Evolutionary conservation across 2,329 filamentous ascomycete species (phyloP).

Genomic region (Fusarium stilboides): DNA sequence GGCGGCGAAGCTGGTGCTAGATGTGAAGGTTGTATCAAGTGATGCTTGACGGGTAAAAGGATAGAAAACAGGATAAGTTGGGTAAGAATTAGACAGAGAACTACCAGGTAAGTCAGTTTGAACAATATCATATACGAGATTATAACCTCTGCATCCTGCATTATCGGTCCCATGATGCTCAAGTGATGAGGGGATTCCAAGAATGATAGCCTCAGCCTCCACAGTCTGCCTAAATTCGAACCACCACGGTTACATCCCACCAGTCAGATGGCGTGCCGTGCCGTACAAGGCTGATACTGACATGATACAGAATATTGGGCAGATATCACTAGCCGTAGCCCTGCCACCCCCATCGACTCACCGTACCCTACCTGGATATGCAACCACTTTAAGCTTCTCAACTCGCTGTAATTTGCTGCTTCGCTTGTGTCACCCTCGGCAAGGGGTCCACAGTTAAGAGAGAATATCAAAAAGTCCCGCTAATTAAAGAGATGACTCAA

Average conservation of each 20-base stretch:
- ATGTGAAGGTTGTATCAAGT: constrained; percentile 16
- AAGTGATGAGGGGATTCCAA: constrained; percentile 26
- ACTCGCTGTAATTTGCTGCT: constrained; percentile 6
- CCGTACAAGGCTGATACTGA: constrained; percentile 41
- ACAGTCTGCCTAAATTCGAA: constrained; percentile 44
- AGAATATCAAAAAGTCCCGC: constrained; percentile 22
- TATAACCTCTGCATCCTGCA: constrained; percentile 3
- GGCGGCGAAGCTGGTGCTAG: not conserved
- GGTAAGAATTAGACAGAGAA: not conserved
- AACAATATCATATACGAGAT: constrained; percentile 22
- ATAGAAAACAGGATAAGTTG: not conserved
- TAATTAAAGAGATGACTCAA: constrained; percentile 26
- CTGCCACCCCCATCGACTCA: constrained; percentile 36
- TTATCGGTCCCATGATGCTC: constrained; percentile 26
- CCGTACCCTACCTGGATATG: constrained; percentile 30
- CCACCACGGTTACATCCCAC: constrained; percentile 24
- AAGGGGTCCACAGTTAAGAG: not conserved
- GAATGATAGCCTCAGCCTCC: constrained; percentile 40
- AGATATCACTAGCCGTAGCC: constrained; percentile 7
- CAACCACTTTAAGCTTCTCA: constrained; percentile 40
- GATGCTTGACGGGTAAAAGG: constrained; percentile 2
- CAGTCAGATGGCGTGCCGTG: constrained; percentile 24
- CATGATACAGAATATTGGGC: not conserved
- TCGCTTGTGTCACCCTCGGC: not conserved
- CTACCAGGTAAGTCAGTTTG: constrained; percentile 1